phyloP scores from a whole-genome alignment of 1,139 yeast genomes.

The Zygoascus meyerae region DNA sequence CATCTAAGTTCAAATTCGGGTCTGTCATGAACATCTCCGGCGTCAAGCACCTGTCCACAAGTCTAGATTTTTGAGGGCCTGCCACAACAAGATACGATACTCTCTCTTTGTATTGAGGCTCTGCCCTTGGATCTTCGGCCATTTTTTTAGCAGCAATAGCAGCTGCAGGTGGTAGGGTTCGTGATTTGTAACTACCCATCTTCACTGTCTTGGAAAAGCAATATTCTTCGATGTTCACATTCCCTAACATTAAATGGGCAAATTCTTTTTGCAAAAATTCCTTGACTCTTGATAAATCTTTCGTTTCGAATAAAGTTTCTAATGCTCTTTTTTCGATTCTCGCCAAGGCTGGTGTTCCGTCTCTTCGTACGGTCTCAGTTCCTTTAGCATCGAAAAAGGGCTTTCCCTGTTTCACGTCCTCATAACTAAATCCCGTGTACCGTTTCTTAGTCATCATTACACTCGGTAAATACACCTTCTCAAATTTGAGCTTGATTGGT shows the following conservation, averaged over 20 bases:
- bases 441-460: conserved; percentile 79
- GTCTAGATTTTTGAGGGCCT: conserved; percentile 60
- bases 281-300: conserved; percentile 67
- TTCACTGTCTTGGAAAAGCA: conserved; percentile 90
- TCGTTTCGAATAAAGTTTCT: conserved; percentile 62
- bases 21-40: conserved; percentile 64
- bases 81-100: conserved; percentile 78
- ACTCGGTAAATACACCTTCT: conserved; percentile 87
- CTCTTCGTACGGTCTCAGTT: conserved; percentile 87
- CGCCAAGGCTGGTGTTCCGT: conserved; percentile 90
- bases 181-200: conserved; percentile 70
- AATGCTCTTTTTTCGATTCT: conserved; percentile 70
- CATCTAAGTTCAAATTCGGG: conserved; percentile 45
- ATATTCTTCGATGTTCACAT: conserved; percentile 69
- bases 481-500: conserved; percentile 80
- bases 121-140: conserved; percentile 61
- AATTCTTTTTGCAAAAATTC: conserved; percentile 60
- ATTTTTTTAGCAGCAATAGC: conserved; percentile 59
- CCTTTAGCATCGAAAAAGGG: conserved; percentile 94
- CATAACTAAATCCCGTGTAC: conserved; percentile 82
- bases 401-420: conserved; percentile 44
- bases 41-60: conserved; percentile 72
- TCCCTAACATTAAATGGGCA: conserved; percentile 53
- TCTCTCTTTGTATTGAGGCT: conserved; percentile 84
- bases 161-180: conserved; percentile 85